Evolutionary conservation across 129 eudicot species (phyloP).

Genomic region (Silybum marianum): DNA sequence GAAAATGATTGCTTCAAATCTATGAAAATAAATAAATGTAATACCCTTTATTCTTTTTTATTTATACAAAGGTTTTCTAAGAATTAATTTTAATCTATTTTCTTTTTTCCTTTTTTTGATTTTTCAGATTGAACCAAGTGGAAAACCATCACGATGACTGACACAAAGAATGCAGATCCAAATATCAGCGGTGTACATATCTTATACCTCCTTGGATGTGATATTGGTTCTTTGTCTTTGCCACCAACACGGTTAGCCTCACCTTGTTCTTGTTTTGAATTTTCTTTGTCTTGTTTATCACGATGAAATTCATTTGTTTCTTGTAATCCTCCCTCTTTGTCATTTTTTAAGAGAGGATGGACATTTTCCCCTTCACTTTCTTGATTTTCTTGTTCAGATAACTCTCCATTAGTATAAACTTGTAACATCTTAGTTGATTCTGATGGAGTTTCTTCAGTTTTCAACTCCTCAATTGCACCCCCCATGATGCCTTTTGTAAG

Average conservation of each 20-base stretch:
- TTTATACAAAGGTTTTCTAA: background rate
- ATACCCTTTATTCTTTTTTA: background rate
- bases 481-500: constrained; percentile 42
- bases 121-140: constrained; percentile 45
- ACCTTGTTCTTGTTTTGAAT: background rate
- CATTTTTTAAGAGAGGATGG: constrained; percentile 3
- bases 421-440: background rate
- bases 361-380: background rate
- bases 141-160: constrained; percentile 51
- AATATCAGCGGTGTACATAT: constrained; percentile 53
- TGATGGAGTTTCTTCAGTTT: constrained; percentile 19
- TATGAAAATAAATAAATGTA: background rate
- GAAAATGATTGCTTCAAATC: background rate
- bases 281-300: background rate
- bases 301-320: background rate
- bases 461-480: constrained; percentile 38
- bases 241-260: background rate
- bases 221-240: constrained; percentile 17
- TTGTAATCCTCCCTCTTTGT: background rate
- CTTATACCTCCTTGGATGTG: constrained; percentile 15
- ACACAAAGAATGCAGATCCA: constrained; percentile 62
- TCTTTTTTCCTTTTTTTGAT: constrained; percentile 37
- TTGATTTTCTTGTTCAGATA: constrained; percentile 16
- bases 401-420: constrained; percentile 5
- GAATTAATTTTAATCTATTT: constrained; percentile 22